Percentiles rank a stretch among this genome's conserved stretches.
phyloP scores from a whole-genome alignment of 163 green algal genomes.

The Botryococcus braunii region DNA sequence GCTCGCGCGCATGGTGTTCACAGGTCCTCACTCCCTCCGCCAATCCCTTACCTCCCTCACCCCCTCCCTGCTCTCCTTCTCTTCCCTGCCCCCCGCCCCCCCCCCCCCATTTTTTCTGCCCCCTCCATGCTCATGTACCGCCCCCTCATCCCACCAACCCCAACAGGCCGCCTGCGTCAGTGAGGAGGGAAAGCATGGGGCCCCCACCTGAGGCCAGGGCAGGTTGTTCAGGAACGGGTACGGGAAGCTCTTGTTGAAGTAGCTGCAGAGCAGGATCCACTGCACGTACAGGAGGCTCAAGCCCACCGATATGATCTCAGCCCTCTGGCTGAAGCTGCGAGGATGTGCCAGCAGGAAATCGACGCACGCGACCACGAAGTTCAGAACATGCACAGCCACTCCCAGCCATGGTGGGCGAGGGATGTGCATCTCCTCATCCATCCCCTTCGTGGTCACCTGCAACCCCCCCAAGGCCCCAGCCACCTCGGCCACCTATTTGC shows the following conservation, averaged over 20 bases:
- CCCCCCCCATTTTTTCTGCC: too few species aligned
- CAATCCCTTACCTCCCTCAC: too few species aligned
- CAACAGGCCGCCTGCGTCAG: too few species aligned
- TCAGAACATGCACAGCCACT: conserved; percentile 44
- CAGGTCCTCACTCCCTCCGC: too few species aligned
- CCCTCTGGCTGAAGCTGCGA: conserved; percentile 31
- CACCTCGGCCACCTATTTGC: background rate
- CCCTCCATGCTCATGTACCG: too few species aligned
- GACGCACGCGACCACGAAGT: conserved; percentile 40
- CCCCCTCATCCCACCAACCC: too few species aligned
- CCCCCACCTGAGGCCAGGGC: conserved; percentile 33
- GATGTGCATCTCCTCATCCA: conserved; percentile 38
- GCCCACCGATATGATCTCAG: conserved; percentile 25
- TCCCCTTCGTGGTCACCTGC: conserved; percentile 7
- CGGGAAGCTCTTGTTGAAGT: conserved; percentile 43
- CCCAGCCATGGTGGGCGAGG: conserved; percentile 44
- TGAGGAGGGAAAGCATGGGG: too few species aligned
- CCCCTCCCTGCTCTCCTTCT: too few species aligned
- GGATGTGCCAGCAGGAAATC: conserved; percentile 43
- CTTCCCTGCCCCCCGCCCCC: too few species aligned
- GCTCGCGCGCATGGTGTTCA: too few species aligned
- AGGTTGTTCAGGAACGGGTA: conserved; percentile 64
- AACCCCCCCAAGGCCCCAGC: background rate
- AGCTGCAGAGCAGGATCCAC: conserved; percentile 42
- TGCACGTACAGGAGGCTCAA: conserved; percentile 32